Conservation (phyloP, 2,329 filamentous ascomycete species). For the Trichoderma brevicompactum region DNA sequence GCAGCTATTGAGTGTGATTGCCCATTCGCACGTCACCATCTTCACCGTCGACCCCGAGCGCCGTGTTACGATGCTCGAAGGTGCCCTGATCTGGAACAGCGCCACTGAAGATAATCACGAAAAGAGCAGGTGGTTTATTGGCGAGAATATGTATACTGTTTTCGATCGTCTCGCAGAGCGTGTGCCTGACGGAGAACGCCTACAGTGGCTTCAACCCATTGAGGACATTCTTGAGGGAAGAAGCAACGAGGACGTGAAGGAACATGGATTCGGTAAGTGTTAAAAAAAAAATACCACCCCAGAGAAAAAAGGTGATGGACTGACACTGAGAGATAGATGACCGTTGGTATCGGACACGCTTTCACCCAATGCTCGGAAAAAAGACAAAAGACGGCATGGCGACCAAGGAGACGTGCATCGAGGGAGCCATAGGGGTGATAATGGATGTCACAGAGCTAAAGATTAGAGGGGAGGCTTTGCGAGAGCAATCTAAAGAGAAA, state of each 20-base stretch:
- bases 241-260: constrained; percentile 63
- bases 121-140: constrained; percentile 56
- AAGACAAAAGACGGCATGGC: constrained; percentile 56
- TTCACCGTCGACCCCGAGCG: constrained; percentile 70
- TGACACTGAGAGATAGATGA: constrained; percentile 47
- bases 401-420: constrained; percentile 55
- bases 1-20: constrained; percentile 73
- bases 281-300: too few species aligned
- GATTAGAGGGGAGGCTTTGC: constrained; percentile 64
- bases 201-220: constrained; percentile 61
- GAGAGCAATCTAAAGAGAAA: constrained; percentile 70
- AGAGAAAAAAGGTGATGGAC: not conserved
- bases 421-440: constrained; percentile 77
- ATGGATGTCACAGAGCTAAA: constrained; percentile 79
- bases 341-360: constrained; percentile 72
- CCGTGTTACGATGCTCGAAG: constrained; percentile 71
- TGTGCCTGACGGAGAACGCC: constrained; percentile 49
- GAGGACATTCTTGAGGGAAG: constrained; percentile 67
- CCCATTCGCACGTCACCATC: constrained; percentile 74
- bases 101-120: constrained; percentile 46
- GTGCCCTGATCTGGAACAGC: constrained; percentile 63
- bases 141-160: constrained; percentile 66
- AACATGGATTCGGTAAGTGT: constrained; percentile 61
- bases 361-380: constrained; percentile 67
- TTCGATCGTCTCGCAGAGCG: constrained; percentile 57